A percentile compares a stretch with the other conserved stretches of the same genome.
Conservation (phyloP, 2,329 filamentous ascomycete species). For the Neophaeococcomyces aloes region DNA sequence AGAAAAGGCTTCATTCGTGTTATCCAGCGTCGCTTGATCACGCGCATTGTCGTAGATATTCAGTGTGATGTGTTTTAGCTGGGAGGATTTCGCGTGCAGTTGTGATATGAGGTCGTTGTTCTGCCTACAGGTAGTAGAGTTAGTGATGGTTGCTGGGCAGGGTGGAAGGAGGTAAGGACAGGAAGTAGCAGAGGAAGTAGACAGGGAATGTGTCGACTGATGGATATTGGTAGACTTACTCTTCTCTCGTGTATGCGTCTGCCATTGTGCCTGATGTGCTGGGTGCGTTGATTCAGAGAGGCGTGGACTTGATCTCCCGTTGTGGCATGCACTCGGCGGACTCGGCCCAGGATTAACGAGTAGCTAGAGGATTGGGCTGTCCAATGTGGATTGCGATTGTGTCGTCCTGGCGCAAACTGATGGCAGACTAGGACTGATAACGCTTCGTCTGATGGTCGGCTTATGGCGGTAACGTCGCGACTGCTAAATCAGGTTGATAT, state of each 20-base stretch:
- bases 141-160: conserved; percentile 5
- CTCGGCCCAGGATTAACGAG: too few species aligned
- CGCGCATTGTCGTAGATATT: conserved; percentile 97
- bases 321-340: too few species aligned
- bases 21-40: conserved; percentile 77
- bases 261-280: conserved; percentile 35
- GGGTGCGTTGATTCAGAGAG: too few species aligned
- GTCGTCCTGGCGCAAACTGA: too few species aligned
- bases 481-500: too few species aligned
- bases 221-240: conserved; percentile 34
- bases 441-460: too few species aligned
- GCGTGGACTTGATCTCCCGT: too few species aligned
- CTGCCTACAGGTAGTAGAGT: conserved; percentile 44
- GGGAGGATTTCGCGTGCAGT: conserved; percentile 80
- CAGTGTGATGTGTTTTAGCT: conserved; percentile 83
- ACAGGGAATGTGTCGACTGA: background rate
- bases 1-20: conserved; percentile 84
- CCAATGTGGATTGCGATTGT: too few species aligned
- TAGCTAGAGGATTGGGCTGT: too few species aligned
- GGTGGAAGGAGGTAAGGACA: conserved; percentile 1
- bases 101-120: conserved; percentile 93
- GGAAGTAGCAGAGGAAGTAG: conserved; percentile 2
- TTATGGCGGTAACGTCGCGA: too few species aligned
- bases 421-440: too few species aligned
- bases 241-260: conserved; percentile 49